Evolutionary conservation across 2,329 filamentous ascomycete species (phyloP).

Genomic region (Clarireedia paspali): DNA sequence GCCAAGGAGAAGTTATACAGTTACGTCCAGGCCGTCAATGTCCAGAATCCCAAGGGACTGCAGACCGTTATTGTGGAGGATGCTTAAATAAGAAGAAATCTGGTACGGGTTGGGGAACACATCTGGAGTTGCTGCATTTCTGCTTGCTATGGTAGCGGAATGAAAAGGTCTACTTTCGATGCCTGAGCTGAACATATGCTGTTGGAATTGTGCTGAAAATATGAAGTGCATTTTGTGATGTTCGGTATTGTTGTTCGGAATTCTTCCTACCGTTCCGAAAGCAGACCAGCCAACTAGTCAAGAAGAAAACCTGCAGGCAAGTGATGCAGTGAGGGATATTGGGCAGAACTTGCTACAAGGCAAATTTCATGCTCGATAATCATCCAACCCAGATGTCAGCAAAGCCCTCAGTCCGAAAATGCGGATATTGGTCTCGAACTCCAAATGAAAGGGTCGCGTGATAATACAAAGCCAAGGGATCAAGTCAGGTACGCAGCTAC

Average conservation of each 20-base stretch:
- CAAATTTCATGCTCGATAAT: no score
- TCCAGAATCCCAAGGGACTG: constrained; percentile 98
- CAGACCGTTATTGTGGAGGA: constrained; percentile 82
- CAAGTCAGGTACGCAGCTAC: no score
- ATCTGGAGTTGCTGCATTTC: constrained; percentile 28
- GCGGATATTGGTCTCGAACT: no score
- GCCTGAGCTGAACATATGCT: constrained; percentile 7
- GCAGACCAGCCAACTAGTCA: no score
- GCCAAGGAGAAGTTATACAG: constrained; percentile 99
- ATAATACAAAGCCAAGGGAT: no score
- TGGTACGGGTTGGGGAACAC: constrained; percentile 13
- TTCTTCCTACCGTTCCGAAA: no score
- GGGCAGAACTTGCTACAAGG: no score
- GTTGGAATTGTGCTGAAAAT: constrained; percentile 4
- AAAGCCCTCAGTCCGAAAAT: no score
- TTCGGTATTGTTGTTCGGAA: background rate
- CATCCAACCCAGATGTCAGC: no score
- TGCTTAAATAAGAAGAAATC: constrained; percentile 35
- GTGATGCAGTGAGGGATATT: no score
- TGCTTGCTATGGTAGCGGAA: constrained; percentile 26
- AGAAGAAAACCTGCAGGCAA: no score
- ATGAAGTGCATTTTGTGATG: constrained; percentile 7
- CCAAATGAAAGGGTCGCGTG: no score
- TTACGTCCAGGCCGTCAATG: constrained; percentile 99
- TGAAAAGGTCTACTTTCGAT: constrained; percentile 25